Evolutionary conservation across 306 rosid genomes (phyloP).

Genomic region (Casuarina cunninghamiana): DNA sequence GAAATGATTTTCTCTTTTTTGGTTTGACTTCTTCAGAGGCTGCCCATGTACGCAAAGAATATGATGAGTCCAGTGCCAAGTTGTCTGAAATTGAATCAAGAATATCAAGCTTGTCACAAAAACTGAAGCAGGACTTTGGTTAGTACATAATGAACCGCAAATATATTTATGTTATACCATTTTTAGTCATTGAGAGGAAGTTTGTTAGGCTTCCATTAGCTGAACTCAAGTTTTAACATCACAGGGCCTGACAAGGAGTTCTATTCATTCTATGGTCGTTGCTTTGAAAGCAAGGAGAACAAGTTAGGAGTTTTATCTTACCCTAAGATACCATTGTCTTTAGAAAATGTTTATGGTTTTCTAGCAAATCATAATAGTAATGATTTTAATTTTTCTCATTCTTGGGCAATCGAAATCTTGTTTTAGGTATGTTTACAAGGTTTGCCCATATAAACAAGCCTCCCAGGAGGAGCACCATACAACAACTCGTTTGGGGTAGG

Average conservation of each 20-base stretch:
- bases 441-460: slow-evolving; percentile 95
- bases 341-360: slow-evolving; percentile 21
- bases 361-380: slow-evolving; percentile 24
- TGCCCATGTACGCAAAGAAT: slow-evolving; percentile 85
- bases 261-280: slow-evolving; percentile 77
- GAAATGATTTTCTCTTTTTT: slow-evolving; percentile 28
- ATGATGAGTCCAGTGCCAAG: slow-evolving; percentile 80
- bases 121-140: slow-evolving; percentile 90
- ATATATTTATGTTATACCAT: slow-evolving; percentile 12
- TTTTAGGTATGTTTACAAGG: slow-evolving; percentile 88
- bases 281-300: slow-evolving; percentile 92
- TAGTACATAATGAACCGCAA: slow-evolving; percentile 42
- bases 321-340: slow-evolving; percentile 22
- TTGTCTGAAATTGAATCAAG: slow-evolving; percentile 82
- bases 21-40: slow-evolving; percentile 63
- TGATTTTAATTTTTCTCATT: slow-evolving; percentile 35
- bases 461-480: slow-evolving; percentile 87
- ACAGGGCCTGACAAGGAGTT: slow-evolving; percentile 93
- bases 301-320: slow-evolving; percentile 53
- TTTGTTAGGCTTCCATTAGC: slow-evolving; percentile 33
- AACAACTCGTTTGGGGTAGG: slow-evolving; percentile 92
- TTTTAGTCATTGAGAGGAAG: slow-evolving; percentile 16
- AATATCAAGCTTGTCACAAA: slow-evolving; percentile 79
- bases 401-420: slow-evolving; percentile 34
- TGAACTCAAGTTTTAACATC: slow-evolving; percentile 32